Percentiles rank a stretch among this genome's conserved stretches.
Evolutionary conservation across 495 filamentous ascomycete species (phyloP).

Genomic region (Lineolata rhizophorae): DNA sequence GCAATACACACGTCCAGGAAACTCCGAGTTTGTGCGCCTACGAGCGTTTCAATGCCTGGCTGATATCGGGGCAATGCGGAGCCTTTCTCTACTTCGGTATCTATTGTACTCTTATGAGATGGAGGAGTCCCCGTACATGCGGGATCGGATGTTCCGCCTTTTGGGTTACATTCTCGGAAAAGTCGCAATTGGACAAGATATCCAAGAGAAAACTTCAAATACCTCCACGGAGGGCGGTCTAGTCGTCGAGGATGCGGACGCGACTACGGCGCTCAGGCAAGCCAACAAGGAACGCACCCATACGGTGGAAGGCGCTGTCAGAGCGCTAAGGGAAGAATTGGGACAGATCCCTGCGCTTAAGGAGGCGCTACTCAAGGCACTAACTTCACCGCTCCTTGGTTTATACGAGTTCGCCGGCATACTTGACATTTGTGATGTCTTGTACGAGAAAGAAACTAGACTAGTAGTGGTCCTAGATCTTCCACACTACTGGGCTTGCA

Average conservation of each 20-base stretch:
- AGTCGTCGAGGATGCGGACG: slow-evolving; percentile 53
- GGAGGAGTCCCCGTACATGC: slow-evolving; percentile 64
- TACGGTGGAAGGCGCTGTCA: slow-evolving; percentile 54
- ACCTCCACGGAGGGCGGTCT: slow-evolving; percentile 31
- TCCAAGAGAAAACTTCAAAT: slow-evolving; percentile 10
- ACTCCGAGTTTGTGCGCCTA: slow-evolving; percentile 56
- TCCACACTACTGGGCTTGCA: neutral
- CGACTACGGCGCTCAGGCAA: slow-evolving; percentile 41
- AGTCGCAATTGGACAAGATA: slow-evolving; percentile 51
- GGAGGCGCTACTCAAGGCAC: slow-evolving; percentile 54
- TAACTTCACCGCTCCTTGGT: slow-evolving; percentile 10
- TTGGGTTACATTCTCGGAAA: slow-evolving; percentile 55
- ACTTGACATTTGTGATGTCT: slow-evolving; percentile 1
- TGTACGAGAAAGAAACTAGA: neutral
- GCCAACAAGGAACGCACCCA: slow-evolving; percentile 48
- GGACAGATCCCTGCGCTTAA: slow-evolving; percentile 36
- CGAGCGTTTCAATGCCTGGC: slow-evolving; percentile 66
- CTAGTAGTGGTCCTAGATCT: neutral
- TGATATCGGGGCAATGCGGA: slow-evolving; percentile 48
- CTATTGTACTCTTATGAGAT: slow-evolving; percentile 49
- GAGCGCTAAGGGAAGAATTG: slow-evolving; percentile 51
- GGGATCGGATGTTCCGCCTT: slow-evolving; percentile 40
- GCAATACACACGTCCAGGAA: slow-evolving; percentile 58
- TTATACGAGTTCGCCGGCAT: neutral
- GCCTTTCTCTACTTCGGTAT: slow-evolving; percentile 38